A percentile compares a stretch with the other conserved stretches of the same genome.
Evolutionary conservation across 1,284 basidiomycete genomes (phyloP).

Genomic region (Heliocybe sulcata): DNA sequence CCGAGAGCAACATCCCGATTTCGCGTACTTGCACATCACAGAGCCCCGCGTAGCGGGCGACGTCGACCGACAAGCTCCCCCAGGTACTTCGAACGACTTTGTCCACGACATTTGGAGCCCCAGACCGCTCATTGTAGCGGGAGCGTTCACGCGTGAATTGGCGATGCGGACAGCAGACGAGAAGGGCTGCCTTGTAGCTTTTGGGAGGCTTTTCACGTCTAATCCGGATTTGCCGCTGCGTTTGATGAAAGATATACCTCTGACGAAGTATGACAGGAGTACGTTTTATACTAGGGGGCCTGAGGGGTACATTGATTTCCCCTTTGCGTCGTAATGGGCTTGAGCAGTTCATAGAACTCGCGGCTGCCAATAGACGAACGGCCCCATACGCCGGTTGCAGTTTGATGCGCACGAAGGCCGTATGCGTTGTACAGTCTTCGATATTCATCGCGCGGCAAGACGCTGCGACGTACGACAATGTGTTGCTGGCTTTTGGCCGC

Average conservation of each 20-base stretch:
- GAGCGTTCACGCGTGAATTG: conserved; percentile 16
- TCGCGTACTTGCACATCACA: conserved; percentile 53
- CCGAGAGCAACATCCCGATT: conserved; percentile 28
- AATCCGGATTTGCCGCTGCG: conserved; percentile 37
- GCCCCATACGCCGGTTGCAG: no score
- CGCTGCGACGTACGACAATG: neutral
- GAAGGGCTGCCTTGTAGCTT: conserved; percentile 27
- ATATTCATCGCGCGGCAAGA: no score
- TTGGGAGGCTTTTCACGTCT: conserved; percentile 36
- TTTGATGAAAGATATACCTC: conserved; percentile 11
- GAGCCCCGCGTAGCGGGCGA: conserved; percentile 32
- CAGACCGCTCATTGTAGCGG: conserved; percentile 21
- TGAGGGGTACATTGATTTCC: conserved; percentile 32
- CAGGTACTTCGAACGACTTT: conserved; percentile 10
- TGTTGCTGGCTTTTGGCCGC: neutral
- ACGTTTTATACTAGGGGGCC: conserved; percentile 26
- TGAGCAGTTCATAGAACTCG: no score
- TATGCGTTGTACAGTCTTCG: no score
- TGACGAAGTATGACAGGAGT: conserved; percentile 20
- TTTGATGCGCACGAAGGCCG: no score
- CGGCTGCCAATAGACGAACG: no score
- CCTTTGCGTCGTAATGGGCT: conserved; percentile 20
- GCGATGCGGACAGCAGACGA: conserved; percentile 11
- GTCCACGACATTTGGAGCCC: conserved; percentile 10
- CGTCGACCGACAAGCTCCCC: conserved; percentile 2